These are phyloP conservation scores for Eutypella sp. DNA, from an alignment of 2,329 filamentous ascomycete genomes.

Conservation along the genomic window DNA sequence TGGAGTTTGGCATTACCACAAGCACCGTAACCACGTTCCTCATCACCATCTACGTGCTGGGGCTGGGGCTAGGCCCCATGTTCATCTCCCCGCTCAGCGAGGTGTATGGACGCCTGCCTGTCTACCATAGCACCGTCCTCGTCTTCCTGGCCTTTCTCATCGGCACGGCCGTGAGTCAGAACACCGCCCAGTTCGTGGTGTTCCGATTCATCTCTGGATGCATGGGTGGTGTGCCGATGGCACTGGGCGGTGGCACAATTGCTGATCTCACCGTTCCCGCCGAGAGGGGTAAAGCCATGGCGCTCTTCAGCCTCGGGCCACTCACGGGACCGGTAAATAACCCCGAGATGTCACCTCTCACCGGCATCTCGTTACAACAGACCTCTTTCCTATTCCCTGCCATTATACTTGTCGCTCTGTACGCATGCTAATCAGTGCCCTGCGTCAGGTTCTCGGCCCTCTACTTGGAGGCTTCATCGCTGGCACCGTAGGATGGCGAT, in stretches of 20 bases:
- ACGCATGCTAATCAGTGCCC: not conserved
- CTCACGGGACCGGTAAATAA: slow-evolving; percentile 28
- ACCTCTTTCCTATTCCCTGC: slow-evolving; percentile 36
- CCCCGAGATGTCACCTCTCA: too few relatives aligned
- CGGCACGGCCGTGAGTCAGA: slow-evolving; percentile 10
- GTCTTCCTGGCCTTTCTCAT: slow-evolving; percentile 14
- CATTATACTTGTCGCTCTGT: not conserved
- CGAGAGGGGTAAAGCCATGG: slow-evolving; percentile 32
- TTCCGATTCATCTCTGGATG: slow-evolving; percentile 28
- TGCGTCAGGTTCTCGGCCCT: slow-evolving; percentile 36
- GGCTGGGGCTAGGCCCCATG: slow-evolving; percentile 11
- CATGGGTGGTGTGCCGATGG: slow-evolving; percentile 23
- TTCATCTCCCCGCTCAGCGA: slow-evolving; percentile 14
- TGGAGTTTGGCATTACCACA: slow-evolving; percentile 11
- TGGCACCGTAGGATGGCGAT: slow-evolving; percentile 40
- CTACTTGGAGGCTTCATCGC: slow-evolving; percentile 35
- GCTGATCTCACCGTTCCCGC: slow-evolving; percentile 30
- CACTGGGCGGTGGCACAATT: slow-evolving; percentile 33
- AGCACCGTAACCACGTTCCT: slow-evolving; percentile 9
- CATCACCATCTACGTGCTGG: slow-evolving; percentile 14
- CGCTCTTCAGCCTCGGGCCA: slow-evolving; percentile 31
- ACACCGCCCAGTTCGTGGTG: slow-evolving; percentile 11
- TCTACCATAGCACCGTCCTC: slow-evolving; percentile 12
- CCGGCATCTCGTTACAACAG: too few relatives aligned
- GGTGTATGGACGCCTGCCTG: slow-evolving; percentile 12